Evolutionary conservation across 352 stramenopile genomes (phyloP).

Genomic region (Pythium folliculosum): DNA sequence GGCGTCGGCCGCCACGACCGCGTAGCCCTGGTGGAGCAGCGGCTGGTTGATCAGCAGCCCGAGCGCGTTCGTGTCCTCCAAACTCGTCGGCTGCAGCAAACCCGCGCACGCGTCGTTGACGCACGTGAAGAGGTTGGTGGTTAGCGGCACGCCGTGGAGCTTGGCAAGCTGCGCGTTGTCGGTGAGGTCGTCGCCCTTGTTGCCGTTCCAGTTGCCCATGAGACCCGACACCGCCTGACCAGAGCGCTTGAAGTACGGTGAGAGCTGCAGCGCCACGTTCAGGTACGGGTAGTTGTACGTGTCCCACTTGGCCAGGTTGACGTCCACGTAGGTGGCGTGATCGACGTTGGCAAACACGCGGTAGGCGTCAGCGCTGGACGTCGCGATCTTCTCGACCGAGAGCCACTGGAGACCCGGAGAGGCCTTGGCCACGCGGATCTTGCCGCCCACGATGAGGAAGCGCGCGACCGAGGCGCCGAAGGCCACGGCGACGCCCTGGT

Average conservation of each 20-base stretch:
- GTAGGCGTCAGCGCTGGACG: slow-evolving; percentile 20
- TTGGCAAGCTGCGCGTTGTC: slow-evolving; percentile 13
- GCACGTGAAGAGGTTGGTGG: slow-evolving; percentile 32
- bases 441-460: slow-evolving; percentile 27
- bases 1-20: neutral
- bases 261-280: slow-evolving; percentile 30
- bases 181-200: slow-evolving; percentile 22
- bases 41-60: neutral
- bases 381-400: slow-evolving; percentile 24
- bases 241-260: slow-evolving; percentile 30
- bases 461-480: slow-evolving; percentile 28
- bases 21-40: neutral
- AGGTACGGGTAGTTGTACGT: slow-evolving; percentile 29
- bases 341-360: slow-evolving; percentile 33
- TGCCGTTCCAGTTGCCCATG: slow-evolving; percentile 36
- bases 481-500: slow-evolving; percentile 26
- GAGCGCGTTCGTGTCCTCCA: neutral
- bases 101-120: neutral
- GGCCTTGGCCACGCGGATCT: slow-evolving; percentile 22
- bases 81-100: neutral
- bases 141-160: slow-evolving; percentile 17
- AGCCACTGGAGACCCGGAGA: slow-evolving; percentile 18
- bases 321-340: slow-evolving; percentile 29
- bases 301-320: slow-evolving; percentile 28
- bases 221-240: slow-evolving; percentile 14